Evolutionary conservation across 208 protist genomes (phyloP).

Genomic region (Tritrichomonas musculus): DNA sequence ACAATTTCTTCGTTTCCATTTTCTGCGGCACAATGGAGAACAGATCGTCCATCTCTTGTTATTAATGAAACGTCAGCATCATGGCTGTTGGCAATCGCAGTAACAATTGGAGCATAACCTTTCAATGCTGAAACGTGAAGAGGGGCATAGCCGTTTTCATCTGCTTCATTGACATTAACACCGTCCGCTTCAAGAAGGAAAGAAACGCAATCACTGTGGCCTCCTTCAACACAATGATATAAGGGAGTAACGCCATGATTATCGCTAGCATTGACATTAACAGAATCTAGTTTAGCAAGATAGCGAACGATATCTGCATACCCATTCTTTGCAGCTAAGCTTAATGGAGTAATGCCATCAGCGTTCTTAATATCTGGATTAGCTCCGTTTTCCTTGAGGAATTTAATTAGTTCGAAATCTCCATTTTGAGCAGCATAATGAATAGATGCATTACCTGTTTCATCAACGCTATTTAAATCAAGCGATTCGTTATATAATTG

Average conservation of each 20-base stretch:
- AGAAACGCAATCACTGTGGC: not conserved
- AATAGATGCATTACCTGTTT: not conserved
- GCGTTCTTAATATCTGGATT: not conserved
- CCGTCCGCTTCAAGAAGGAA: not conserved
- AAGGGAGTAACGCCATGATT: not conserved
- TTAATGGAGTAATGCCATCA: not conserved
- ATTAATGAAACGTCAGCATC: not conserved
- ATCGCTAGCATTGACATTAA: not conserved
- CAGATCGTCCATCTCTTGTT: not conserved
- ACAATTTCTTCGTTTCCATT: not conserved
- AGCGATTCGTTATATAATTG: not conserved
- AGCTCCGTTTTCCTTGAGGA: not conserved
- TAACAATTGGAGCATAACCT: not conserved
- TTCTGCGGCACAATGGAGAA: not conserved
- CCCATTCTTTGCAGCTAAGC: not conserved
- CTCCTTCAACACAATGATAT: not conserved
- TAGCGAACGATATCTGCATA: not conserved
- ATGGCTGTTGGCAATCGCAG: not conserved
- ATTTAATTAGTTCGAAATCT: not conserved
- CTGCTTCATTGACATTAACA: conserved; percentile 1
- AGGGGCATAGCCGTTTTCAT: not conserved
- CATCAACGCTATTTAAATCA: not conserved
- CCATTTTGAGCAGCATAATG: conserved; percentile 23
- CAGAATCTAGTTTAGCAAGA: not conserved
- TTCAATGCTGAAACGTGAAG: not conserved